phyloP scores from a whole-genome alignment of 495 filamentous ascomycete species.

The Aspergillus kassunensis region DNA sequence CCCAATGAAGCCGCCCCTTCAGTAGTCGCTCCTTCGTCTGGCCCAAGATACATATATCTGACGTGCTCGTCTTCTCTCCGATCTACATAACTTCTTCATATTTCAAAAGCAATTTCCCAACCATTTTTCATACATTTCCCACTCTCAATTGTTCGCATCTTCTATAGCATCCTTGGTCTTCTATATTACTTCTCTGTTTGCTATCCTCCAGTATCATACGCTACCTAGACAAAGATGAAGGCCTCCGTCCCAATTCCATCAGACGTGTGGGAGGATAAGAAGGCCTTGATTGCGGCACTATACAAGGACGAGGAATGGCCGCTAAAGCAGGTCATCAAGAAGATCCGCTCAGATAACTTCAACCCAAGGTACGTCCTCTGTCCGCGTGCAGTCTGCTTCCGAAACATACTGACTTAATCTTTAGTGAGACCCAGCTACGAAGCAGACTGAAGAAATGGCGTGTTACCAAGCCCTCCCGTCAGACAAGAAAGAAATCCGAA shows the following conservation, averaged over 20 bases:
- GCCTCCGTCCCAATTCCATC: constrained; percentile 38
- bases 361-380: constrained; percentile 41
- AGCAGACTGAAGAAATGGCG: constrained; percentile 49
- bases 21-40: too few relatives aligned
- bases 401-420: background rate
- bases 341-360: constrained; percentile 46
- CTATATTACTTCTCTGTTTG: too few relatives aligned
- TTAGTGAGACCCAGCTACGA: constrained; percentile 45
- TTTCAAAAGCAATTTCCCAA: constrained; percentile 1
- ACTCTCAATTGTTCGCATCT: background rate
- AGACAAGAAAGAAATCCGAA: constrained; percentile 40
- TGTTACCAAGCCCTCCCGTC: constrained; percentile 47
- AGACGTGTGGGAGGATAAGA: constrained; percentile 50
- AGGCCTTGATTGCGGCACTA: constrained; percentile 41
- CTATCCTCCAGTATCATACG: too few relatives aligned
- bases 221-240: constrained; percentile 40
- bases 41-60: constrained; percentile 15
- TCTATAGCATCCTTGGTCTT: background rate
- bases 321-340: constrained; percentile 47
- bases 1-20: too few relatives aligned
- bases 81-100: constrained; percentile 5
- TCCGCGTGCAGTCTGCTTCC: background rate
- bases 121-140: constrained; percentile 1
- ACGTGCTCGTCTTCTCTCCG: constrained; percentile 10
- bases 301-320: constrained; percentile 51